These are phyloP conservation scores for Cladophialophora immunda DNA, from an alignment of 2,329 filamentous ascomycete species.

Conservation along the genomic window DNA sequence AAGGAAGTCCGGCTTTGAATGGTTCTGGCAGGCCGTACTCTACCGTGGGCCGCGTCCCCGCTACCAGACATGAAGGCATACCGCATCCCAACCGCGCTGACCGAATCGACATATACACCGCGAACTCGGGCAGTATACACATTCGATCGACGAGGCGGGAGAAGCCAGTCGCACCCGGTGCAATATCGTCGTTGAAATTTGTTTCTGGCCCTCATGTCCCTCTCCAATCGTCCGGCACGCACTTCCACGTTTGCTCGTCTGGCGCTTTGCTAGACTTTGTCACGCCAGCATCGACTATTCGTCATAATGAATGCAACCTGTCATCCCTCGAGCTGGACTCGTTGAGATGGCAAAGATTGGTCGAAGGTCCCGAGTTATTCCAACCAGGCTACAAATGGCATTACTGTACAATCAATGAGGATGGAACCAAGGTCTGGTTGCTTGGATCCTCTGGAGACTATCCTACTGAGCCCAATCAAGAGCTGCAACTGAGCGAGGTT, in stretches of 20 bases:
- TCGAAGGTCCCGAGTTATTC: conserved; percentile 93
- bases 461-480: conserved; percentile 75
- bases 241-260: conserved; percentile 95
- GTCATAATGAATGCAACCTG: conserved; percentile 85
- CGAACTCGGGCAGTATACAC: conserved; percentile 72
- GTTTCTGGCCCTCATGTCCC: conserved; percentile 86
- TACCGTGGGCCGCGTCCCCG: conserved; percentile 32
- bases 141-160: conserved; percentile 61
- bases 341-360: conserved; percentile 92
- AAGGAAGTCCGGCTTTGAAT: conserved; percentile 83
- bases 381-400: conserved; percentile 94
- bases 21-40: conserved; percentile 34
- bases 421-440: conserved; percentile 95
- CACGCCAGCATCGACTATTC: conserved; percentile 87
- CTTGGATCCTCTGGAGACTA: conserved; percentile 87
- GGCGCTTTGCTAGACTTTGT: conserved; percentile 93
- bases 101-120: conserved; percentile 69
- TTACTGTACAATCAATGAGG: conserved; percentile 94
- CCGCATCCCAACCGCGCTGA: conserved; percentile 48
- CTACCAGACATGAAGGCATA: conserved; percentile 49
- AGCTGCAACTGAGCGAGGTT: conserved; percentile 93
- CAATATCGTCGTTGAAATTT: conserved; percentile 90
- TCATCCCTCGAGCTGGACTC: conserved; percentile 87
- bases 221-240: conserved; percentile 86
- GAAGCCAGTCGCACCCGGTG: conserved; percentile 74